These are phyloP conservation scores for Angophora floribunda DNA, from an alignment of 345 rosid species.

Conservation along the genomic window DNA sequence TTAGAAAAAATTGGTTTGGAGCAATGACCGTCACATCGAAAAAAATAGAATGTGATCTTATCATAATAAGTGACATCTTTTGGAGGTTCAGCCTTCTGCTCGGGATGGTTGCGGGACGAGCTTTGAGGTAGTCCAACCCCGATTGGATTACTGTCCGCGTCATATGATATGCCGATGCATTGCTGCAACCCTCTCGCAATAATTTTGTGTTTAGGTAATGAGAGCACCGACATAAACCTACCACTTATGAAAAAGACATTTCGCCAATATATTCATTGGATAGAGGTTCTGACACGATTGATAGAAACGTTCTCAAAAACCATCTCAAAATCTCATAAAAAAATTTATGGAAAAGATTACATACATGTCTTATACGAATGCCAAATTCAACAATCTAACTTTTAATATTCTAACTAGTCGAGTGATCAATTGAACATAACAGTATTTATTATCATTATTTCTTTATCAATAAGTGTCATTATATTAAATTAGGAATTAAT, in stretches of 20 bases:
- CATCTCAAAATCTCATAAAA: not conserved
- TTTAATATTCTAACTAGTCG: not conserved
- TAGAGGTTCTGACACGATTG: rapidly evolving
- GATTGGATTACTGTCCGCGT: rapidly evolving
- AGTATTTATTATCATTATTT: not conserved
- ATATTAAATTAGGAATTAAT: not conserved
- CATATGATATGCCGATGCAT: rapidly evolving
- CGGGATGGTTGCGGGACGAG: rapidly evolving
- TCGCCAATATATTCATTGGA: not conserved
- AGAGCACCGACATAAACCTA: not conserved
- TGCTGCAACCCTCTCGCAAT: rapidly evolving
- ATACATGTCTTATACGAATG: not conserved
- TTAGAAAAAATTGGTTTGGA: not conserved
- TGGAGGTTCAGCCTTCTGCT: not conserved
- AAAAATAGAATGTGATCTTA: not conserved
- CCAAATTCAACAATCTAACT: not conserved
- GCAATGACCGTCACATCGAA: not conserved
- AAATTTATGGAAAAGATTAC: not conserved
- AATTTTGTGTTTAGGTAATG: not conserved
- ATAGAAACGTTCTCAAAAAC: not conserved
- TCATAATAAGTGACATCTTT: not conserved
- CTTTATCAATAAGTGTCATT: not conserved
- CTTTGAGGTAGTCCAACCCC: not conserved
- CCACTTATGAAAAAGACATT: not conserved
- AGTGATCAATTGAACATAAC: not conserved